Evolutionary conservation across 2,329 filamentous ascomycete species (phyloP), one percentile per base, ranked within the genome.

Genomic region (Fusarium redolens): DNA sequence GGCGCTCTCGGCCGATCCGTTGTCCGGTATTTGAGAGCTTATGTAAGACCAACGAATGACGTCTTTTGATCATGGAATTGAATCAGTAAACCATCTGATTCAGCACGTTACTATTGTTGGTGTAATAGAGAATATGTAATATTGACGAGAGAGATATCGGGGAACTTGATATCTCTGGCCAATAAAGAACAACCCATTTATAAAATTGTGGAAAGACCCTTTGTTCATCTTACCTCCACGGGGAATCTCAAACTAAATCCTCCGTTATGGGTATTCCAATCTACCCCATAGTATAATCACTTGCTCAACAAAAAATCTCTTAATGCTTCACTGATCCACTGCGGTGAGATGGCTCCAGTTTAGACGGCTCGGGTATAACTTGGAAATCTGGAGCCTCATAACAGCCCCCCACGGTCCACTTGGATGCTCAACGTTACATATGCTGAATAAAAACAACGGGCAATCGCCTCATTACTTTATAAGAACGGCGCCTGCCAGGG

Each of bases 141-240:
- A 17, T 20, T 50, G 22, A 28, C 50, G 35, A 44, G 30, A 31
- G 30, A 65, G 55, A 58, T 38, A 25, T 66, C 61, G 48, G 64
- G 25, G 33, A 66, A 66, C 41, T 40, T 18, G 30, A 41, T 41
- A 47, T 54, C 30, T 47, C 40, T 28, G 30, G 15, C 61, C 63
- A 66, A 66, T 41, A 22, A 50, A 37, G 13, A 1, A 1, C 3
- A n/a, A 11, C 22, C 14, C n/a, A 35, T 66, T 66, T 40, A 17
- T 40, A 66, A 60, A 66, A 40, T 35, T 47, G 62, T 67, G 62
- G 52, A 33, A 28, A n/a, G 52, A 61, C 40, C 61, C 50, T 65
- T 65, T 57, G 10, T 7, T 18, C 33, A 25, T 40, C 30, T 66
- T 18, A 41, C 55, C 63, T 61, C 65, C 48, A 67, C 43, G 65